Evolutionary conservation across 1,139 yeast genomes (phyloP), one percentile per base, ranked within the genome.

Genomic region (Debaryomycetaceae sp.): DNA sequence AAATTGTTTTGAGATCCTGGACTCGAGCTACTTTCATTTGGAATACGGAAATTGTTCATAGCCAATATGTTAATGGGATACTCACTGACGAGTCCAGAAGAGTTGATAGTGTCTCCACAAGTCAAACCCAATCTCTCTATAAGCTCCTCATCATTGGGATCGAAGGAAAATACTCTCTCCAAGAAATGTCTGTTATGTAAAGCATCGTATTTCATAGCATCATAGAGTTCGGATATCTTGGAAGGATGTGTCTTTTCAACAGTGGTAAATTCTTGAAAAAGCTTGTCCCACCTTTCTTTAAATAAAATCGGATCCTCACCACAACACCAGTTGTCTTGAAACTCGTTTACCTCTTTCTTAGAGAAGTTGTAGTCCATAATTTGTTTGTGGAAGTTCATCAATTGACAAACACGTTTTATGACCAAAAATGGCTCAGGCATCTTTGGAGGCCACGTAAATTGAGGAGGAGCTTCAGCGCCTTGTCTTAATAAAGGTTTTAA

Each of bases 201-300:
- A 6, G 98, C 99, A 68, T 95, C 99, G 60, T 88, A 93, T 66
- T 95, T 95, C 97, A 95, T 93, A 1, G 99, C 91, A 64, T 95
- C 99, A 61, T 95, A 95, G 49, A 95, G 76, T 66, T 95, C 99
- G 38, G 96, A 87, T 47, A 95, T 93, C 66, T 93, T 93, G 2
- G 97, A 86, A 17, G 99, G 99, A 65, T 95, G 99, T 1, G 95
- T 96, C 66, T 95, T 95, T 55, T 95, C 99, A 41, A 90, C 95
- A 42, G 88, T 83, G 33, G 85, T 83, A 66, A 95, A 95, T 64
- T 95, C 99, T 54, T 83, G 87, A 65, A 95, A 95, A 42, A 95
- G 72, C 63, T 95, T 95, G 57, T 93, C 97, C 99, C 99, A 95
- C 60, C 99, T 79, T 68, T 95, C 99, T 53, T 83, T 84, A 67